These are phyloP conservation scores for Cladophialophora exuberans DNA, from an alignment of 2,329 filamentous ascomycete genomes.

Conservation along the genomic window DNA sequence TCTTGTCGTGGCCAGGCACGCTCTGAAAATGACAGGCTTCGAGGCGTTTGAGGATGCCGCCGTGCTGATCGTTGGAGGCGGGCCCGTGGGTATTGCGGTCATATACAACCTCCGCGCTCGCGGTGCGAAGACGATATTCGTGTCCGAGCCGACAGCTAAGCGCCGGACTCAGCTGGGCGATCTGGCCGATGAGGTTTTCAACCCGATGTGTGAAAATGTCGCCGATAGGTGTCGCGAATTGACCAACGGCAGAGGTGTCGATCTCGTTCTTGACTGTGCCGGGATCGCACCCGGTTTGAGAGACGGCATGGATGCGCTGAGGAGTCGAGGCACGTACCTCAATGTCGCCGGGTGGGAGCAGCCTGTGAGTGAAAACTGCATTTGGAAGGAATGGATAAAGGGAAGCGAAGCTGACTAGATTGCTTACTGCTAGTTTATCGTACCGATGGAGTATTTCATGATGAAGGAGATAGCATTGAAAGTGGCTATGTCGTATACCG, in stretches of 20 bases:
- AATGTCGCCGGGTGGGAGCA: slow-evolving; percentile 40
- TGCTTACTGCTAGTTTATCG: slow-evolving; percentile 32
- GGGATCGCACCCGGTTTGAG: slow-evolving; percentile 37
- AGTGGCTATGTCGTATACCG: slow-evolving; percentile 37
- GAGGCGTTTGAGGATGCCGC: not conserved
- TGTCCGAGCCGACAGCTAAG: slow-evolving; percentile 16
- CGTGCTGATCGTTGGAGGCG: slow-evolving; percentile 19
- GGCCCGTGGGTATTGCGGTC: slow-evolving; percentile 17
- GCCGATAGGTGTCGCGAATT: slow-evolving; percentile 34
- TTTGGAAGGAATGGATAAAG: too few relatives aligned
- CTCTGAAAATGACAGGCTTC: slow-evolving; percentile 30
- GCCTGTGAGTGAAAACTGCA: slow-evolving; percentile 36
- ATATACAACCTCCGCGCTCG: slow-evolving; percentile 2
- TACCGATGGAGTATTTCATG: slow-evolving; percentile 2
- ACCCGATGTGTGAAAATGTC: slow-evolving; percentile 24
- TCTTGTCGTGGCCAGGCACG: slow-evolving; percentile 15
- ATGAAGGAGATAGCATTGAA: slow-evolving; percentile 25
- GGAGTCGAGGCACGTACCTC: slow-evolving; percentile 36
- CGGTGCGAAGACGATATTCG: slow-evolving; percentile 1
- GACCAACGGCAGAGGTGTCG: slow-evolving; percentile 37
- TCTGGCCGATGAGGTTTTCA: slow-evolving; percentile 1
- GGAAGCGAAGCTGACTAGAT: not conserved
- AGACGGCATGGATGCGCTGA: slow-evolving; percentile 37
- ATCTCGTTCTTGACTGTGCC: slow-evolving; percentile 41
- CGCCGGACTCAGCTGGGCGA: slow-evolving; percentile 1